Base-by-base conservation (phyloP, 345 rosid species). In the Arabidopsis arenosa region DNA sequence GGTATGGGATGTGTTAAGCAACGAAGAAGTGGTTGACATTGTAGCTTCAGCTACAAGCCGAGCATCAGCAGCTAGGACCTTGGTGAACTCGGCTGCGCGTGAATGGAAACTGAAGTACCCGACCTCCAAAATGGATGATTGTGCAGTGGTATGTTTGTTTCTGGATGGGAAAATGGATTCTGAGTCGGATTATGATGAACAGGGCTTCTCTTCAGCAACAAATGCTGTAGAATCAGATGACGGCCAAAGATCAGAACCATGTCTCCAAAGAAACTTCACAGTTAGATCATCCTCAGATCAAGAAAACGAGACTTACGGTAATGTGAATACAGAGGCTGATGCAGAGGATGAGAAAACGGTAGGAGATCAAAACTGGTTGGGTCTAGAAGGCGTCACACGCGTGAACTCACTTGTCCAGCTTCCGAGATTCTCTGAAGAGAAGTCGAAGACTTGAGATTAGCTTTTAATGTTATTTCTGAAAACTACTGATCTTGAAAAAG, bases 1-100 rank as follows among this genome's bases (percentile, higher is more conserved):
- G 98, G 97, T 96, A 52, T 96, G 99, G 99, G 99, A 96, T 84
- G 99, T 91, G 48, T 74, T 96, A 75, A 93, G 97, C 93, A 96
- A 96, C 17, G 97, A 93, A 18, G 99, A 93, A 84, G 98, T 96
- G 54, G 99, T 96, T 36, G 94, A 89, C 68, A 91, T 96, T 35
- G 86, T 96, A 35, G 87, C 96, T 62, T 85, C 92, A 32, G 83
- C 96, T 66, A 85, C 99, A 10, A 86, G 85, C 56, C 83, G 99
- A 21, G 72, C 96, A 75, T 88, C 93, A 41, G 96, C 98, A n/a
- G 98, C 98, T 32, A 87, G 98, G 82, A 79, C 82, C 71, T 60
- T 96, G 49, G 98, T 96, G 70, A 94, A 89, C 71, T 85, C 93
- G 7, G 98, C 98, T 41, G 97, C 95, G 0, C 92, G 86, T 3